Conservation (phyloP, 305 asterid species). For the Fraxinus latifolia region DNA sequence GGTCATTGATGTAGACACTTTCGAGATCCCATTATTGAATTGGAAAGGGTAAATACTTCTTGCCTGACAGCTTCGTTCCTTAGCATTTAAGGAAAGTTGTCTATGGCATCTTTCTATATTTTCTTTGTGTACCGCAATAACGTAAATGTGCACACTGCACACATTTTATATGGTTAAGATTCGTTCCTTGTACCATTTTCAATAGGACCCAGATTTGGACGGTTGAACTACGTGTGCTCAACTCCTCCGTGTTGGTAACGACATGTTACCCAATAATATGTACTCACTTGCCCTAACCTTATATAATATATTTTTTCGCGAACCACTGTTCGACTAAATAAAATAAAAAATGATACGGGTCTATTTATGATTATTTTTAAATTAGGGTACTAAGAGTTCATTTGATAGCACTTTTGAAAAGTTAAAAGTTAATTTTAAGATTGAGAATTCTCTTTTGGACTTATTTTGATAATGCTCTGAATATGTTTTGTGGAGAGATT, state of each 20-base stretch:
- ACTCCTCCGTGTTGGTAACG: slow-evolving; percentile 27
- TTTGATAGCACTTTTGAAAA: neutral
- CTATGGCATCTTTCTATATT: neutral
- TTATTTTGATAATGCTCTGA: neutral
- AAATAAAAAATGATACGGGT: neutral
- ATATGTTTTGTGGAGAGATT: neutral
- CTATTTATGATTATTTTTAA: neutral
- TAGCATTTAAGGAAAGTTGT: slow-evolving; percentile 1
- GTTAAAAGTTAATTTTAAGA: neutral
- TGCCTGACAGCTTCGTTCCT: slow-evolving; percentile 3
- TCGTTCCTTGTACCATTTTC: neutral
- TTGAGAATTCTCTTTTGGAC: neutral
- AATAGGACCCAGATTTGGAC: neutral
- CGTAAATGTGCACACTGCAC: neutral
- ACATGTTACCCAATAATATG: slow-evolving; percentile 5
- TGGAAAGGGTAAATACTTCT: neutral
- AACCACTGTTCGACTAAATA: neutral
- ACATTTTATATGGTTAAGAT: neutral
- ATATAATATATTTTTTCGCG: neutral
- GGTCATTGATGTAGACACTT: neutral
- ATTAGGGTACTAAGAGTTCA: neutral
- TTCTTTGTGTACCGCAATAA: neutral
- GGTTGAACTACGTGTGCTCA: slow-evolving; percentile 20
- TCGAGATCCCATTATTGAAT: neutral
- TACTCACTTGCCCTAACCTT: neutral